Conservation (phyloP, 345 rosid species). For the Pistacia atlantica region DNA sequence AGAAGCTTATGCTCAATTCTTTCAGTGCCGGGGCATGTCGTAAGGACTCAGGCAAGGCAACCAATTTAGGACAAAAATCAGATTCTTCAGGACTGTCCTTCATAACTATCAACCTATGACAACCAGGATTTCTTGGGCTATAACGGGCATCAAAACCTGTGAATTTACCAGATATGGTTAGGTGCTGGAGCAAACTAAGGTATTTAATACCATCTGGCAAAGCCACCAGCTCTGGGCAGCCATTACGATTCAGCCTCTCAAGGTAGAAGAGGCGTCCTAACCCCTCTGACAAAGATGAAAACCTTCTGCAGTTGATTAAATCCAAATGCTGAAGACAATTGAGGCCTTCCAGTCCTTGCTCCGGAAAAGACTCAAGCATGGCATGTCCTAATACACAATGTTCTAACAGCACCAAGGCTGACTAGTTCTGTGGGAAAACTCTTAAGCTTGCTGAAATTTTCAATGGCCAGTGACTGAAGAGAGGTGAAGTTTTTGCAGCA, state of each 20-base stretch:
- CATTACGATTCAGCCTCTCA: neutral
- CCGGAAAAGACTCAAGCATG: no score
- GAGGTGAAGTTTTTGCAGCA: constrained; percentile 2
- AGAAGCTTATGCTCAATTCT: neutral
- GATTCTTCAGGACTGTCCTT: neutral
- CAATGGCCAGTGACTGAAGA: neutral
- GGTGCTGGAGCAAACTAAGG: neutral
- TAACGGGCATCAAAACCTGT: neutral
- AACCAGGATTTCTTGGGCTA: neutral
- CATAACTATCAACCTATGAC: neutral
- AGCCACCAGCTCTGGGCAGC: neutral
- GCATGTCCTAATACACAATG: no score
- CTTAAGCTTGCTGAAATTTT: neutral
- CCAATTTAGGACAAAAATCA: neutral
- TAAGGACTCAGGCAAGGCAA: constrained; percentile 1
- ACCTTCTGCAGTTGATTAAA: no score
- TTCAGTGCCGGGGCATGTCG: neutral
- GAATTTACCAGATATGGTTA: neutral
- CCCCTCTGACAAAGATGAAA: no score
- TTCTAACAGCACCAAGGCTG: no score
- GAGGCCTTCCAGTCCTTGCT: no score
- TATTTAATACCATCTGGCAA: neutral
- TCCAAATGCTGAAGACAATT: no score
- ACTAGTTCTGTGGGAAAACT: neutral
- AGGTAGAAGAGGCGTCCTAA: neutral